Conservation (phyloP, 495 filamentous ascomycete species). For the Daldinia childiae region DNA sequence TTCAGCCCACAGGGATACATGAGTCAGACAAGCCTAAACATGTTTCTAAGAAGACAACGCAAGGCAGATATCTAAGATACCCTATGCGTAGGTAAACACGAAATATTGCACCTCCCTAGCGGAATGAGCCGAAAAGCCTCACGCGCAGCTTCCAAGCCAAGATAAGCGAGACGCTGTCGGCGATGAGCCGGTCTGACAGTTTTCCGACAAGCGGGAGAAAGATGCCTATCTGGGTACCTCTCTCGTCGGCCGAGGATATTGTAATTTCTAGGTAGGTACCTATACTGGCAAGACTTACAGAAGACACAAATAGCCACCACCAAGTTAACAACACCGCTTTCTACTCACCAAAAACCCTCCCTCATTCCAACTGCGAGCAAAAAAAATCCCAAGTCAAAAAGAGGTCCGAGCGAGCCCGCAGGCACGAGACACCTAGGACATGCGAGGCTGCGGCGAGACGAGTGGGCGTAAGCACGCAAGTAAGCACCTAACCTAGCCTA, state of each 20-base stretch:
- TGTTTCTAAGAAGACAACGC: not conserved
- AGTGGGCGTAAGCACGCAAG: not conserved
- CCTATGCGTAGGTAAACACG: too few relatives aligned
- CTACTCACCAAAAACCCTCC: not conserved
- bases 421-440: constrained; percentile 18
- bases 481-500: not conserved
- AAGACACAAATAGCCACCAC: not conserved
- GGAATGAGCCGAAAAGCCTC: not conserved
- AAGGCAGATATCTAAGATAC: too few relatives aligned
- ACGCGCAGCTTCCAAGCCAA: not conserved
- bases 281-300: too few relatives aligned
- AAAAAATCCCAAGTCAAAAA: not conserved
- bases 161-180: not conserved
- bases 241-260: too few relatives aligned
- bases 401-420: not conserved
- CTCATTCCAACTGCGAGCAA: too few relatives aligned
- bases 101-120: too few relatives aligned
- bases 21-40: not conserved
- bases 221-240: too few relatives aligned
- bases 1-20: not conserved
- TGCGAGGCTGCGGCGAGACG: constrained; percentile 35
- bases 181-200: not conserved
- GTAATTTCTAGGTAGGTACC: too few relatives aligned
- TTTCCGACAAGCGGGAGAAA: not conserved
- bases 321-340: not conserved